Conservation (phyloP, 2,329 filamentous ascomycete species). For the Kalaharituber pfeilii region DNA sequence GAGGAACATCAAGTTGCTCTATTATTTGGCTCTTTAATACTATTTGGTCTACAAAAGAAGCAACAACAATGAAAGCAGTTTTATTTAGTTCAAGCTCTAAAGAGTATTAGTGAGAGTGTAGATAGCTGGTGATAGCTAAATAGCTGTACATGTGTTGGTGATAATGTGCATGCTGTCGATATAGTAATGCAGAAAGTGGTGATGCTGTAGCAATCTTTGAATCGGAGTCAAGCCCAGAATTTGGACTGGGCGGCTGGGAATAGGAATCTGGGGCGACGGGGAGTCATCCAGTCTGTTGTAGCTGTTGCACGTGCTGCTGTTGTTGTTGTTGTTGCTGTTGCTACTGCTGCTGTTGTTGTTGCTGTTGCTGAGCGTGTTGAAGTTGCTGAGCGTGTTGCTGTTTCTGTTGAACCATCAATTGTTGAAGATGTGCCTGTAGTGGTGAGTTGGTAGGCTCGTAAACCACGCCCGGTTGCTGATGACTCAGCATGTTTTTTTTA, state of each 20-base stretch:
- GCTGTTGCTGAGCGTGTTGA: too few relatives aligned
- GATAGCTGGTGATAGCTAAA: neutral
- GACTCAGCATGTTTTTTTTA: too few relatives aligned
- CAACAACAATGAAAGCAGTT: too few relatives aligned
- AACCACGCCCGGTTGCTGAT: too few relatives aligned
- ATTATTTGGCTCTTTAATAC: too few relatives aligned
- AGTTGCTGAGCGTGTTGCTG: neutral
- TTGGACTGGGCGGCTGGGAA: neutral
- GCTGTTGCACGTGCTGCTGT: neutral
- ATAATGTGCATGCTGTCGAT: too few relatives aligned
- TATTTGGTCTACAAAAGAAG: too few relatives aligned
- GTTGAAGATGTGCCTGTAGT: neutral
- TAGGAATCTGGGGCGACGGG: neutral
- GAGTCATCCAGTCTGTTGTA: neutral
- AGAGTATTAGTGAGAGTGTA: too few relatives aligned
- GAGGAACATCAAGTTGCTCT: neutral
- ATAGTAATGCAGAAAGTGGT: neutral
- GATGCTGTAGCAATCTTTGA: neutral
- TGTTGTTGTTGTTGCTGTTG: slow-evolving; percentile 16
- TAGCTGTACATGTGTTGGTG: too few relatives aligned
- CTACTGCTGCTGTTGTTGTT: slow-evolving; percentile 8
- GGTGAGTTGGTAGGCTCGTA: too few relatives aligned
- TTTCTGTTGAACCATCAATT: neutral
- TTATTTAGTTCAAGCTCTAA: too few relatives aligned
- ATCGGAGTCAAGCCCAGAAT: too few relatives aligned